Evolutionary conservation across 2,329 filamentous ascomycete species (phyloP).

Genomic region (Colletotrichum cordylinicola): DNA sequence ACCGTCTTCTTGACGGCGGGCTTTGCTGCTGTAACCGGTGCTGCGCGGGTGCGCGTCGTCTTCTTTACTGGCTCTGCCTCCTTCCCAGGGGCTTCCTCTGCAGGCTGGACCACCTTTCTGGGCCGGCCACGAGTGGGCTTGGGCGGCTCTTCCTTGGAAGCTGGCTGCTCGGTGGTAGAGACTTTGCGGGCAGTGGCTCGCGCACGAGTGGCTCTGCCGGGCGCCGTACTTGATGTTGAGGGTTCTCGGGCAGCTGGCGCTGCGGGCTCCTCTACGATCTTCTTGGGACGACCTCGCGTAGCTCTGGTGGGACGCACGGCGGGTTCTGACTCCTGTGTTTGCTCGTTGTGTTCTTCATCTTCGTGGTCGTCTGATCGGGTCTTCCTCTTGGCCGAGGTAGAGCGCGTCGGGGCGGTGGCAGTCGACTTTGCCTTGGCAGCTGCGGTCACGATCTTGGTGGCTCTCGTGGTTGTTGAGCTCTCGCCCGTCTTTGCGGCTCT

Average conservation of each 20-base stretch:
- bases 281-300: constrained; percentile 54
- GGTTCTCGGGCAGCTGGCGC: not conserved
- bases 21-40: constrained; percentile 39
- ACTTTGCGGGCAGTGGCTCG: constrained; percentile 32
- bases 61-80: constrained; percentile 29
- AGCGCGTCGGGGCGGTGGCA: constrained; percentile 29
- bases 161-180: constrained; percentile 24
- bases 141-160: constrained; percentile 27
- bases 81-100: constrained; percentile 26
- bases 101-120: constrained; percentile 40
- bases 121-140: constrained; percentile 49
- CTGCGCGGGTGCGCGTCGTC: constrained; percentile 29
- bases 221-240: constrained; percentile 17
- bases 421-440: constrained; percentile 51
- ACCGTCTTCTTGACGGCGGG: constrained; percentile 64
- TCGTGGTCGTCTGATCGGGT: constrained; percentile 58
- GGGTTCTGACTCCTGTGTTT: constrained; percentile 29
- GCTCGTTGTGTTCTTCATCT: constrained; percentile 48
- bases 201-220: constrained; percentile 33
- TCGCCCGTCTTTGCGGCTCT: constrained; percentile 48
- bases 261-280: constrained; percentile 30
- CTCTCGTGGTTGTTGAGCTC: constrained; percentile 37
- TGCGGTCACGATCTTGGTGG: constrained; percentile 53
- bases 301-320: constrained; percentile 39
- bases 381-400: constrained; percentile 54